phyloP scores from a whole-genome alignment of 192 early-diverging fungal genomes.

The Cladochytrium replicatum region DNA sequence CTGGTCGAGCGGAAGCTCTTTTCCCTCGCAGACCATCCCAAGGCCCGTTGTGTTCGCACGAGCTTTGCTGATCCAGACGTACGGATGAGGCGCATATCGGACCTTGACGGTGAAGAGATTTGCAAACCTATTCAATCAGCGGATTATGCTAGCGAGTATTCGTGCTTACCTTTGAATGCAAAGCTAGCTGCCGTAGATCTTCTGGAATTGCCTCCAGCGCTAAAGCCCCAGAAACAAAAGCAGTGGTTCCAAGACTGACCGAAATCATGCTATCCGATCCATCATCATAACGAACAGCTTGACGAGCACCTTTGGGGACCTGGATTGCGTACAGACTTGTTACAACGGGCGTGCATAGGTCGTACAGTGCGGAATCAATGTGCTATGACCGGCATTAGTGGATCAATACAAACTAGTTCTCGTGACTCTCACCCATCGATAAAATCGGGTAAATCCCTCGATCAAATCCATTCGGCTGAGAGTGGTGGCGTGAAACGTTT shows the following conservation, averaged over 20 bases:
- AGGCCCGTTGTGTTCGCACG: conserved; percentile 2
- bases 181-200: conserved; percentile 1
- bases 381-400: no score
- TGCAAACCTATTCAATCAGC: no score
- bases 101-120: no score
- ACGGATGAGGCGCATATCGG: conserved; percentile 11
- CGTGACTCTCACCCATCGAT: no score
- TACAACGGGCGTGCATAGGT: conserved; percentile 4
- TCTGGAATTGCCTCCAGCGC: not conserved
- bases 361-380: conserved; percentile 13
- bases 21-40: conserved; percentile 1
- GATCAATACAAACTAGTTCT: no score
- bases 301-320: not conserved
- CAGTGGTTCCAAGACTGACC: conserved; percentile 6
- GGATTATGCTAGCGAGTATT: no score
- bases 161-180: conserved; percentile 4
- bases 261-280: not conserved
- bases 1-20: conserved; percentile 4
- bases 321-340: conserved; percentile 5
- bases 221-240: conserved; percentile 4
- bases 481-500: no score
- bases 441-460: no score
- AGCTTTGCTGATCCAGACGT: conserved; percentile 10
- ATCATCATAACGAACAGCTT: conserved; percentile 10
- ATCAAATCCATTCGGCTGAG: no score